Conservation (phyloP, 2,329 filamentous ascomycete genomes). For the Microdochium paspali region DNA sequence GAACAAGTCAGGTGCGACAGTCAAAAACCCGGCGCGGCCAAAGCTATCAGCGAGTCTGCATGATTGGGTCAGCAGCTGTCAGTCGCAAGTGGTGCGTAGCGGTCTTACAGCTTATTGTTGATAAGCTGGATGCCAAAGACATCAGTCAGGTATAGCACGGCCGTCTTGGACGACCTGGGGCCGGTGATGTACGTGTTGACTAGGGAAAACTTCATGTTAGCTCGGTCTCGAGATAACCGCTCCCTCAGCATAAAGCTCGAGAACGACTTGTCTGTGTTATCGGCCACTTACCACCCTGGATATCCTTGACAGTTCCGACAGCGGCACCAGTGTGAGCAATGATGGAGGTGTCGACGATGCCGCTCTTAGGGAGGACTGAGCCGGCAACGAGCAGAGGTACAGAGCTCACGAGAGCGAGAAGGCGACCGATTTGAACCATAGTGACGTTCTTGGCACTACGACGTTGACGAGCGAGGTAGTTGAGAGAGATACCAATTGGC, state of each 20-base stretch:
- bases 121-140: constrained; percentile 21
- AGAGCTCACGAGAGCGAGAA: constrained; percentile 12
- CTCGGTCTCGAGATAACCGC: too few species aligned
- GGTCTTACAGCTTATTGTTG: constrained; percentile 17
- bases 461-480: too few species aligned
- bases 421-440: constrained; percentile 10
- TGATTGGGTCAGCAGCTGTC: not conserved
- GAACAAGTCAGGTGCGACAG: constrained; percentile 23
- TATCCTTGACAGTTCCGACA: constrained; percentile 16
- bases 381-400: constrained; percentile 2
- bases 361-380: constrained; percentile 7
- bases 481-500: too few species aligned
- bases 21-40: constrained; percentile 23
- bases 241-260: too few species aligned
- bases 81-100: not conserved
- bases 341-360: constrained; percentile 13
- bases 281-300: constrained; percentile 16
- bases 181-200: constrained; percentile 22
- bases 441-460: not conserved
- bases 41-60: constrained; percentile 22
- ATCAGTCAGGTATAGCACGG: constrained; percentile 22
- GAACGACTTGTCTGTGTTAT: not conserved
- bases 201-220: too few species aligned
- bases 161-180: constrained; percentile 11
- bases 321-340: constrained; percentile 17